Percentiles rank a stretch among this genome's conserved stretches.
These are phyloP conservation scores for Vaccinium corymbosum DNA, from an alignment of 148 eudicot species.

Conservation along the genomic window DNA sequence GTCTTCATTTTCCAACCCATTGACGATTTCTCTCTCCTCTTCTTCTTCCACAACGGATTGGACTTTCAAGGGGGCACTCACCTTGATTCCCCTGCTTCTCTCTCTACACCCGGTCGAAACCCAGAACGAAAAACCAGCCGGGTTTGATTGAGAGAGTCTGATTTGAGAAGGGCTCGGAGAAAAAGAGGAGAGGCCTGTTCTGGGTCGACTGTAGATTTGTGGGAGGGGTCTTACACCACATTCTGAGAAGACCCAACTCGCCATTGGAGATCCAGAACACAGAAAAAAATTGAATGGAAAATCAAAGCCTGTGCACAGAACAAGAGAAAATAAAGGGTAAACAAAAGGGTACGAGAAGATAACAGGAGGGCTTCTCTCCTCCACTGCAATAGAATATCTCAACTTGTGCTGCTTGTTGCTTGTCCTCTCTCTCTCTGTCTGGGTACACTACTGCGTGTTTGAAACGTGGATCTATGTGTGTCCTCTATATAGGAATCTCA, in stretches of 20 bases:
- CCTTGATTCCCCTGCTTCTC: slow-evolving; percentile 53
- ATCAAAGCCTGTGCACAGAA: neutral
- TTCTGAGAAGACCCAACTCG: slow-evolving; percentile 72
- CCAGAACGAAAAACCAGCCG: slow-evolving; percentile 19
- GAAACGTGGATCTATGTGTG: neutral
- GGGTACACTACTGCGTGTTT: too few species aligned
- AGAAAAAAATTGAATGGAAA: neutral
- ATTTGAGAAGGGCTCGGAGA: slow-evolving; percentile 28
- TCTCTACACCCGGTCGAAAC: slow-evolving; percentile 27
- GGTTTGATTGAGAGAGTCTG: slow-evolving; percentile 26
- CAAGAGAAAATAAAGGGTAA: neutral
- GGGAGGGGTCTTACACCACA: slow-evolving; percentile 72
- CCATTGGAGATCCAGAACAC: slow-evolving; percentile 43
- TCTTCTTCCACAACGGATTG: slow-evolving; percentile 26
- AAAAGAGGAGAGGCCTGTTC: slow-evolving; percentile 22
- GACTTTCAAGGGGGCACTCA: slow-evolving; percentile 52
- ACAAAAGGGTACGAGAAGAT: slow-evolving; percentile 15
- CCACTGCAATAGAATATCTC: slow-evolving; percentile 24
- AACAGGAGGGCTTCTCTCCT: slow-evolving; percentile 20
- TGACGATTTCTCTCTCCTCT: slow-evolving; percentile 13
- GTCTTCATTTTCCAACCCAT: slow-evolving; percentile 22
- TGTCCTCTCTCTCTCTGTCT: slow-evolving; percentile 5
- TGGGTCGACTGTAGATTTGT: slow-evolving; percentile 45
- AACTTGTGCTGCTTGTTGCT: neutral
- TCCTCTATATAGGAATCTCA: neutral